Evolutionary conservation across 257 asterid genomes (phyloP), one percentile per base, ranked within the genome.

Genomic region (Leonotis leonurus): DNA sequence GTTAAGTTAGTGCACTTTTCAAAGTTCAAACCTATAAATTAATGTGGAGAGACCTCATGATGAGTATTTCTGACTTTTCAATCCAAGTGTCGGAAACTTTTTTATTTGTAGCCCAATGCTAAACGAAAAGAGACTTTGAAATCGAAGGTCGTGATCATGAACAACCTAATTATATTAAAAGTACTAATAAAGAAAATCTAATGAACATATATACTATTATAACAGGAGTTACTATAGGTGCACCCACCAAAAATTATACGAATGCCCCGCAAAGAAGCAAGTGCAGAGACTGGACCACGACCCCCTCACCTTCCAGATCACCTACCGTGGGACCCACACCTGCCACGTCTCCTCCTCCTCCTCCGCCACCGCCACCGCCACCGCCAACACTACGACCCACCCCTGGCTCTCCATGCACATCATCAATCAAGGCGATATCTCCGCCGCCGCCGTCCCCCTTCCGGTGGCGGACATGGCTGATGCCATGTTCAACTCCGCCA

Each of bases 171-270:
- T n/a, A n/a, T n/a, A n/a, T n/a, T n/a, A n/a, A n/a, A n/a, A n/a
- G n/a, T n/a, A n/a, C n/a, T n/a, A n/a, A n/a, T n/a, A n/a, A n/a
- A n/a, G n/a, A n/a, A n/a, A n/a, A n/a, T n/a, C n/a, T n/a, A n/a
- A n/a, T n/a, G n/a, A n/a, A n/a, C n/a, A n/a, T n/a, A n/a, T n/a
- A n/a, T n/a, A n/a, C n/a, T n/a, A n/a, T n/a, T n/a, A n/a, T n/a
- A n/a, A 27, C 83, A 87, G 95, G 88, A 78, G 88, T 58, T 90
- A 90, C 62, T 90, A 85, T 61, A 83, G 86, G 71, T 90, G 97
- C 79, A 81, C 95, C 53, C 92, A 87, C 57, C 92, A 87, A 56
- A 87, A 75, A 65, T 67, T 85, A 7, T 87, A 81, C 66, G 50
- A 66, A 0, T 90, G 95, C 75, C 87, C 82, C 0, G 95, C 92